Percentiles rank a stretch among this genome's conserved stretches.
These are phyloP conservation scores for Blastocystis hominis DNA, from an alignment of 352 stramenopile genomes.

Conservation along the genomic window DNA sequence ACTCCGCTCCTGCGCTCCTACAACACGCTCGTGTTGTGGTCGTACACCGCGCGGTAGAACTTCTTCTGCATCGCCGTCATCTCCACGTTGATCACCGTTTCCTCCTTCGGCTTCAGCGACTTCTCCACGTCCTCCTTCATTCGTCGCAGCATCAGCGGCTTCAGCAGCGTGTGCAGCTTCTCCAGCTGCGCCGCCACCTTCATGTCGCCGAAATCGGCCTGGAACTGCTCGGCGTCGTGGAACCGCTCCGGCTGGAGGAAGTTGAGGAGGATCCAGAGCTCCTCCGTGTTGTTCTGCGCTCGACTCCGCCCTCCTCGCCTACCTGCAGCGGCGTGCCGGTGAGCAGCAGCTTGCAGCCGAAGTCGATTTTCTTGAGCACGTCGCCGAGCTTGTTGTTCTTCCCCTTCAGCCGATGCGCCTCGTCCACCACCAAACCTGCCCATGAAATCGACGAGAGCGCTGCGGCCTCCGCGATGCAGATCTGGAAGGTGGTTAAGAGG, in stretches of 20 bases:
- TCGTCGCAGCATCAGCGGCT: constrained; percentile 84
- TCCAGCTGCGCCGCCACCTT: constrained; percentile 82
- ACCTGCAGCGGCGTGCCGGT: constrained; percentile 86
- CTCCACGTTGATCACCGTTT: constrained; percentile 87
- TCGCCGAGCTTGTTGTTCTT: constrained; percentile 84
- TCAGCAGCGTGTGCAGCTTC: constrained; percentile 81
- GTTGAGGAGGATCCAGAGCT: constrained; percentile 90
- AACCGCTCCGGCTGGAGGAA: constrained; percentile 87
- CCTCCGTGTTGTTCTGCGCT: constrained; percentile 80
- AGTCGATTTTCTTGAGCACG: constrained; percentile 71
- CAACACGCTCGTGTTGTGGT: constrained; percentile 95
- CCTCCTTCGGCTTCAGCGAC: constrained; percentile 87
- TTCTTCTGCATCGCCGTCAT: constrained; percentile 95
- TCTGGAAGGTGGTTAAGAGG: constrained; percentile 82
- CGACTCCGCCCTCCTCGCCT: neutral
- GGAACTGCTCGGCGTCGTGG: constrained; percentile 74
- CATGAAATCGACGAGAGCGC: constrained; percentile 86
- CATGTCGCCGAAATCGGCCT: constrained; percentile 81
- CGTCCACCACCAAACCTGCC: constrained; percentile 91
- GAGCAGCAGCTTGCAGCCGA: constrained; percentile 74
- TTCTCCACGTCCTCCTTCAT: constrained; percentile 94
- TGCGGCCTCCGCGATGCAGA: constrained; percentile 69
- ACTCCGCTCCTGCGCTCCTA: constrained; percentile 61
- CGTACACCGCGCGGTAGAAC: constrained; percentile 96
- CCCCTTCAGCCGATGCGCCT: constrained; percentile 97